phyloP scores from a whole-genome alignment of 768 basidiomycete species.

The Boletus huronensis region DNA sequence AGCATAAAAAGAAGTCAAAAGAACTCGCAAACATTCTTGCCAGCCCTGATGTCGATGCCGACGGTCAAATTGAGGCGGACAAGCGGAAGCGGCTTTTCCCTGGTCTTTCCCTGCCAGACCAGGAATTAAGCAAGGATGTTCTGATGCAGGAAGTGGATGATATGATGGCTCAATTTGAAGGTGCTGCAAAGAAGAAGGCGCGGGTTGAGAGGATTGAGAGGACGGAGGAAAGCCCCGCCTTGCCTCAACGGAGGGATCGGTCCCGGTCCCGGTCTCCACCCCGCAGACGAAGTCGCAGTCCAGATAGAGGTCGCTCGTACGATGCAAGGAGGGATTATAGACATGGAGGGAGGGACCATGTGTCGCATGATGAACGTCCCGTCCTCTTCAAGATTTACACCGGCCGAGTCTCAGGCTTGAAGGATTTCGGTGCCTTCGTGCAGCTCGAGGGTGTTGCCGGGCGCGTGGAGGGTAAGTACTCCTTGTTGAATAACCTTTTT shows the following conservation, averaged over 20 bases:
- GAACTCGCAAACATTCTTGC: constrained; percentile 37
- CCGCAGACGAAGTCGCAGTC: constrained; percentile 55
- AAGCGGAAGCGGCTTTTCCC: constrained; percentile 86
- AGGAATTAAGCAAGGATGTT: constrained; percentile 67
- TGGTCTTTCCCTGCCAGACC: constrained; percentile 79
- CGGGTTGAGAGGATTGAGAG: constrained; percentile 39
- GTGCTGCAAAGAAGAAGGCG: constrained; percentile 60
- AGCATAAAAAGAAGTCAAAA: constrained; percentile 73
- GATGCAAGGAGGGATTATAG: constrained; percentile 40
- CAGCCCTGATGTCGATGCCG: constrained; percentile 27
- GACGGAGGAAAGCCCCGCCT: constrained; percentile 46
- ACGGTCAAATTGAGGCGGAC: constrained; percentile 54
- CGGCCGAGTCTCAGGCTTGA: constrained; percentile 79
- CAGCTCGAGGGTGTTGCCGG: constrained; percentile 83
- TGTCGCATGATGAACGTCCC: constrained; percentile 69
- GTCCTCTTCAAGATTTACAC: constrained; percentile 93
- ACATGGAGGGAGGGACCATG: constrained; percentile 36
- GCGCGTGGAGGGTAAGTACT: constrained; percentile 78
- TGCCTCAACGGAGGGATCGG: constrained; percentile 56
- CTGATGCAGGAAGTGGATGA: constrained; percentile 89
- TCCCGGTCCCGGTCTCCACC: constrained; percentile 46
- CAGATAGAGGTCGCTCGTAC: constrained; percentile 52
- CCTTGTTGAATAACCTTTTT: neutral
- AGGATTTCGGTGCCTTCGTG: constrained; percentile 97
- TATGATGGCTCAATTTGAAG: constrained; percentile 73